Evolutionary conservation across 1,139 yeast genomes (phyloP).

Genomic region (Protomyces gravidus): DNA sequence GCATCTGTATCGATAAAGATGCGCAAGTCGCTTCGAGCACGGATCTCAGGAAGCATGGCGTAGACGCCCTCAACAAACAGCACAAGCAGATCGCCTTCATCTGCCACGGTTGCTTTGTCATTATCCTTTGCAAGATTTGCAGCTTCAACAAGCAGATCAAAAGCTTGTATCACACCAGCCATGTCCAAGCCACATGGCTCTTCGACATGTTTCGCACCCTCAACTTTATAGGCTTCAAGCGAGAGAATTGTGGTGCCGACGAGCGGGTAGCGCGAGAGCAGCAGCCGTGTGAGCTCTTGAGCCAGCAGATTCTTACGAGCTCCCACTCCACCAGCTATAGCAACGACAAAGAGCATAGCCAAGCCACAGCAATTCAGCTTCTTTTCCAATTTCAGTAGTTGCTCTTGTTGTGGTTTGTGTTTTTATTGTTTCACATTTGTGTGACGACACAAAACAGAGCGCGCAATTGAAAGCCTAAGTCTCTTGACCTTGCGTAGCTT

Average conservation of each 20-base stretch:
- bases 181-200: neutral
- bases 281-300: neutral
- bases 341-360: neutral
- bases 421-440: neutral
- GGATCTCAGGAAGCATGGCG: neutral
- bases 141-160: too few relatives aligned
- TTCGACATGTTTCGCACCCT: neutral
- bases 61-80: constrained; percentile 1
- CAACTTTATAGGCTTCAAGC: neutral
- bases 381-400: too few relatives aligned
- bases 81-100: neutral
- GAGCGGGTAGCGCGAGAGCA: neutral
- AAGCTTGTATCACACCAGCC: neutral
- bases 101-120: neutral
- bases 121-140: neutral
- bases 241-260: neutral
- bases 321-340: neutral
- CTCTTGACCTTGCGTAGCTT: neutral
- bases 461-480: too few relatives aligned
- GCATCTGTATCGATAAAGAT: constrained; percentile 2
- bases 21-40: neutral
- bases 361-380: too few relatives aligned
- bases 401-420: neutral
- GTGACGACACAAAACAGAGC: neutral
- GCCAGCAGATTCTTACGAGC: neutral